A percentile compares a stretch with the other conserved stretches of the same genome.
Conservation (phyloP, 352 stramenopile genomes). For the Phytophthora citrophthora region DNA sequence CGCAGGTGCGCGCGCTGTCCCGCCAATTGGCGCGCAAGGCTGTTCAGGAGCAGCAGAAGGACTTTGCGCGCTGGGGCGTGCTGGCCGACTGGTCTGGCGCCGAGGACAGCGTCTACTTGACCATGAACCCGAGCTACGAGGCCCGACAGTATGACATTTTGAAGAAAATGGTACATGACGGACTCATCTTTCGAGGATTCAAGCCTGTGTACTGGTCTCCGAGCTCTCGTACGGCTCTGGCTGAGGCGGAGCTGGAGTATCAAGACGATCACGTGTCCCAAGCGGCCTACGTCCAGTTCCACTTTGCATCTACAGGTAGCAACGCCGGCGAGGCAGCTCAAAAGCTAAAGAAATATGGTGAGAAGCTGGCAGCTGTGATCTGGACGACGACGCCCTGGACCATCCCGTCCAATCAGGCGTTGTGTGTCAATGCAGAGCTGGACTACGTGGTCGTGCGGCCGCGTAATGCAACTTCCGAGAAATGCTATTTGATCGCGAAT, state of each 20-base stretch:
- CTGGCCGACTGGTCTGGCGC: constrained; percentile 79
- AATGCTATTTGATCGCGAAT: constrained; percentile 69
- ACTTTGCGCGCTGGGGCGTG: constrained; percentile 96
- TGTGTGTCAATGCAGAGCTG: constrained; percentile 95
- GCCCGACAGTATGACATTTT: constrained; percentile 97
- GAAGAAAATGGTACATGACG: constrained; percentile 96
- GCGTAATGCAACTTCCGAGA: constrained; percentile 23
- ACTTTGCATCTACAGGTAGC: constrained; percentile 41
- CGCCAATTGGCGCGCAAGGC: constrained; percentile 93
- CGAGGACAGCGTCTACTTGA: constrained; percentile 92
- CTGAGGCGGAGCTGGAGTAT: constrained; percentile 99
- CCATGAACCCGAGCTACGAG: constrained; percentile 96
- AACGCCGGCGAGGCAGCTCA: constrained; percentile 16
- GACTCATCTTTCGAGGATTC: constrained; percentile 96
- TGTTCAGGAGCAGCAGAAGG: constrained; percentile 91
- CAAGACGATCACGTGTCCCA: constrained; percentile 96
- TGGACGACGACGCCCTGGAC: constrained; percentile 99
- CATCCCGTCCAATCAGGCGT: constrained; percentile 97
- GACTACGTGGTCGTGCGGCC: constrained; percentile 93
- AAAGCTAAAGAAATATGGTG: constrained; percentile 45
- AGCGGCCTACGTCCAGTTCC: constrained; percentile 95
- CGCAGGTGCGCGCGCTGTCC: constrained; percentile 93
- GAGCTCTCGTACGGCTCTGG: constrained; percentile 96
- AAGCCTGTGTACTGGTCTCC: constrained; percentile 99
- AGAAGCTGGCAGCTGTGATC: constrained; percentile 79